Base-by-base conservation (phyloP, 108 stramenopile species). In the Chaetoceros tenuissimus region DNA sequence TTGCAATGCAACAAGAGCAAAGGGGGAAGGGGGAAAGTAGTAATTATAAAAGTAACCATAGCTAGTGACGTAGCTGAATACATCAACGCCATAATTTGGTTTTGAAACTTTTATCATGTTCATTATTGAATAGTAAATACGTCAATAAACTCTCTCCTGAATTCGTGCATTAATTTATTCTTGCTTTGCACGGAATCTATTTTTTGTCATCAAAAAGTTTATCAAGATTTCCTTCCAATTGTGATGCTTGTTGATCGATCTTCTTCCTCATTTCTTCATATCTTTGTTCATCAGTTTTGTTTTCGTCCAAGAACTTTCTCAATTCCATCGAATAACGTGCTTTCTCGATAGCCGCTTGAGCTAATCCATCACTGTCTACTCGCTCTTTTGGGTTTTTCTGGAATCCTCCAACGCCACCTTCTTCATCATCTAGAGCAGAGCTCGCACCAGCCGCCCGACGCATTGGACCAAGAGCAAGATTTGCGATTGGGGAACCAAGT, bases 401-500 rank as follows among this genome's bases (percentile, higher is more conserved):
- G 46, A 31, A 47, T 7, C 24, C 29, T 16, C 23, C 48, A 24
- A 10, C n/a, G 16, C 29, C 29, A 46, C 63, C 57, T 31, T 59
- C 18, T 3, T 48, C 55, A 19, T 59, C 55, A 18, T 65, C 51
- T 3, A 19, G 46, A 19, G 22, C 18, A 22, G 53, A 30, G 23
- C 59, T 16, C 34, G 46, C 55, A 40, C 68, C 62, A 25, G 31
- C 34, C 28, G 66, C 61, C 2, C 68, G 19, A 8, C 20, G 24
- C 49, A 50, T 24, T 50, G 22, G 22, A 50, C 49, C 17, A 52
- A 88, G 46, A 18, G 71, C 69, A 23, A 67, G 18, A 59, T 88
- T 86, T 22, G 81, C 87, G 29, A 85, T 8, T 17, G 90, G 90
- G 8, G 77, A 81, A 48, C 90, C 90, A 43, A 92, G 48, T 1